phyloP scores from a whole-genome alignment of 2,329 filamentous ascomycete species.

The Dryadomyces sulphureus region DNA sequence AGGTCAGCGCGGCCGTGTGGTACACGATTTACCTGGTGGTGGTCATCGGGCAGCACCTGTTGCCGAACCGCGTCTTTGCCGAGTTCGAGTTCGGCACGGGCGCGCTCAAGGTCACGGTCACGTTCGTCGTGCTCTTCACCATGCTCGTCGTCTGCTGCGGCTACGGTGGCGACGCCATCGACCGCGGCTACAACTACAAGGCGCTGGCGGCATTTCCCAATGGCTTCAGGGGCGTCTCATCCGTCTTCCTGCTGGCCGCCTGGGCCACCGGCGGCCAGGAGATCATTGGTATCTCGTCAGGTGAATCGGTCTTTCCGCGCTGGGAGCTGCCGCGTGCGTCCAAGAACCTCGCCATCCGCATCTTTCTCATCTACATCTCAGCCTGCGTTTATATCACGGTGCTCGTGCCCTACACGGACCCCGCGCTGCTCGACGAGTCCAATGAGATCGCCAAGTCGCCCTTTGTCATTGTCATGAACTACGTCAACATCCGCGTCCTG shows the following conservation, averaged over 20 bases:
- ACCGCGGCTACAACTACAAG: constrained; percentile 9
- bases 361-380: constrained; percentile 9
- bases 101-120: constrained; percentile 12
- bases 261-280: constrained; percentile 48
- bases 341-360: constrained; percentile 9
- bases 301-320: constrained; percentile 10
- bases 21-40: constrained; percentile 18
- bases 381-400: constrained; percentile 8
- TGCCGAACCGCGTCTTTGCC: constrained; percentile 31
- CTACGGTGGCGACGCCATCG: constrained; percentile 8
- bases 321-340: constrained; percentile 10
- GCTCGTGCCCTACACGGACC: constrained; percentile 8
- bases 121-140: constrained; percentile 9
- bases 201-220: constrained; percentile 36
- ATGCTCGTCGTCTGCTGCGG: constrained; percentile 8
- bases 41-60: constrained; percentile 18
- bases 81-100: constrained; percentile 18
- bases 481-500: constrained; percentile 29
- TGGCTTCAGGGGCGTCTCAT: constrained; percentile 55
- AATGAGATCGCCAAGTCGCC: constrained; percentile 14
- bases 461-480: constrained; percentile 27
- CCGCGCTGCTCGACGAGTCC: constrained; percentile 4
- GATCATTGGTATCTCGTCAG: constrained; percentile 47
- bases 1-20: constrained; percentile 31
- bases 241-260: constrained; percentile 62